These are phyloP conservation scores for Blastocystis sp. DNA, from an alignment of 352 stramenopile genomes.

Conservation along the genomic window DNA sequence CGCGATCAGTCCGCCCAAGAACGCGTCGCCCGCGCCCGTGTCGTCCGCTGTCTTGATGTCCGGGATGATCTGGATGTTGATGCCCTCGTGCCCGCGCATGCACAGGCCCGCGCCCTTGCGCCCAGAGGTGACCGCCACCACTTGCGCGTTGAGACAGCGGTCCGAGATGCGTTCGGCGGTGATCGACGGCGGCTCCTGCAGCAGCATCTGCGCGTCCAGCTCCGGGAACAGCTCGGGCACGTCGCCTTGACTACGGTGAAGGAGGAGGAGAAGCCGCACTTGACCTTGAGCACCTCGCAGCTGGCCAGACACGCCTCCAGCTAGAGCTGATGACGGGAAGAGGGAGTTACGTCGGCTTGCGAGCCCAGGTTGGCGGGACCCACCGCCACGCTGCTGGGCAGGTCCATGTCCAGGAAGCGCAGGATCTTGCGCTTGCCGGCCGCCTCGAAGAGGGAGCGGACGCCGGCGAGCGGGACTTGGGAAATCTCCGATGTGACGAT, in stretches of 20 bases:
- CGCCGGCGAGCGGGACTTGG: slow-evolving; percentile 70
- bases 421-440: slow-evolving; percentile 57
- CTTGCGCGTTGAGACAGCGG: slow-evolving; percentile 55
- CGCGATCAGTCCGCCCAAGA: slow-evolving; percentile 70
- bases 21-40: slow-evolving; percentile 70
- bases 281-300: slow-evolving; percentile 66
- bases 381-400: slow-evolving; percentile 68
- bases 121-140: slow-evolving; percentile 70
- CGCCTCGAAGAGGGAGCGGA: slow-evolving; percentile 60
- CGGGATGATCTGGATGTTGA: slow-evolving; percentile 67
- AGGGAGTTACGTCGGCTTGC: slow-evolving; percentile 30
- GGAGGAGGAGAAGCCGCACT: slow-evolving; percentile 8
- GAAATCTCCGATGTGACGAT: slow-evolving; percentile 72
- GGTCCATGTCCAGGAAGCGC: slow-evolving; percentile 71
- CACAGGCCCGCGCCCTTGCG: slow-evolving; percentile 50
- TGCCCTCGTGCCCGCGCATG: slow-evolving; percentile 56
- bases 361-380: slow-evolving; percentile 70
- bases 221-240: slow-evolving; percentile 66
- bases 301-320: slow-evolving; percentile 39
- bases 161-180: slow-evolving; percentile 57
- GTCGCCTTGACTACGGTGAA: slow-evolving; percentile 52
- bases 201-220: slow-evolving; percentile 67
- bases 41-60: slow-evolving; percentile 69
- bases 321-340: slow-evolving; percentile 16
- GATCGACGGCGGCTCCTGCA: slow-evolving; percentile 55